Base-by-base conservation (phyloP, 192 early-diverging fungal species). In the Backusella macrospora region DNA sequence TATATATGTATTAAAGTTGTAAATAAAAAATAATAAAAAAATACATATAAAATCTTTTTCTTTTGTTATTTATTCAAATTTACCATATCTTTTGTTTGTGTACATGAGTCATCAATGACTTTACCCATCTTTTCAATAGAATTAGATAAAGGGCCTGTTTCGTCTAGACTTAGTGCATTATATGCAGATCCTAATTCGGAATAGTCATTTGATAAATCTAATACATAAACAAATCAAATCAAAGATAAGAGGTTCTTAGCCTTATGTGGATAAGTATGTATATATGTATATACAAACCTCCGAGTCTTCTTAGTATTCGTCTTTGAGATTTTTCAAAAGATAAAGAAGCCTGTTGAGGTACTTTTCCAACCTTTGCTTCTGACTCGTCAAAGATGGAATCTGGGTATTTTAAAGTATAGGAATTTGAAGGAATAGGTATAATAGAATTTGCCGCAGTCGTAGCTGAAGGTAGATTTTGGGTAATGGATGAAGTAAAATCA, bases 301-400 rank as follows among this genome's bases (percentile, higher is more conserved):
- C 84, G 21, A 91, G 84, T 72, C 86, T 85, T 76, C 89, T 87
- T 29, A 87, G 82, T 62, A 96, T 87, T 42, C 88, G 83, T 65
- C 88, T 88, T 69, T 96, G 90, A 45, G 85, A 86, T 63, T 88
- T 90, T 70, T 91, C 88, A 38, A 95, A 77, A 26, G 80, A 83
- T 47, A 88, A 85, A 1, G 82, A 78, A 42, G 97, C 89, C 70
- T 94, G 94, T 62, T 89, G 83, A 0, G 88, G 81, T 68, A 93
- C 96, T 70, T 90, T 90, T 79, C 88, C 89, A 15, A 96, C 96
- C 73, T 94, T 96, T 46, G 91, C 89, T 80, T 97, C 94, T 59
- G 92, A 92, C 29, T 92, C 92, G 72, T 92, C 82, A 85, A 95
- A 98, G 47, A 91, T 84, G 40, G 89, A 83, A 81, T 98, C 95